phyloP scores from a whole-genome alignment of 768 basidiomycete genomes.

The Pulveroboletus sp. region DNA sequence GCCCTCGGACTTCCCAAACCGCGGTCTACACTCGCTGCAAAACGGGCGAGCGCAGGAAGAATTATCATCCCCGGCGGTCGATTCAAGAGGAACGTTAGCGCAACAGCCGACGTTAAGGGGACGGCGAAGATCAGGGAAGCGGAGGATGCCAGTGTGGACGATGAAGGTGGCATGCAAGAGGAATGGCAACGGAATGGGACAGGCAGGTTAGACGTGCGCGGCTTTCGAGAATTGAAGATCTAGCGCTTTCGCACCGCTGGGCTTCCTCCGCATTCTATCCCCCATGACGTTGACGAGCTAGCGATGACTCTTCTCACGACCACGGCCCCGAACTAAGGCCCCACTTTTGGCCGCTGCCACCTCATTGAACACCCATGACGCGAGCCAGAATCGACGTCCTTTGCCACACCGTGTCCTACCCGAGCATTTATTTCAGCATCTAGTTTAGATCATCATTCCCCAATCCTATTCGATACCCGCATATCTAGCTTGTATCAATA shows the following conservation, averaged over 20 bases:
- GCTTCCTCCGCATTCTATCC: not conserved
- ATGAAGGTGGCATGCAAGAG: conserved; percentile 32
- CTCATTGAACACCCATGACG: conserved; percentile 10
- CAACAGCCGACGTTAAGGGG: conserved; percentile 8
- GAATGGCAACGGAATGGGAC: conserved; percentile 68
- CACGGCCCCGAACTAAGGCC: conserved; percentile 1
- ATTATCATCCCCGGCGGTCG: conserved; percentile 61
- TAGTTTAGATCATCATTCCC: conserved; percentile 26
- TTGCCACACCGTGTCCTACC: conserved; percentile 1
- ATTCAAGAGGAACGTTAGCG: conserved; percentile 31
- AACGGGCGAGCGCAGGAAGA: conserved; percentile 47
- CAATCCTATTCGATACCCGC: conserved; percentile 24
- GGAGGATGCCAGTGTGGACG: conserved; percentile 28
- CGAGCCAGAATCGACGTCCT: conserved; percentile 3
- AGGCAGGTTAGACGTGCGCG: conserved; percentile 70
- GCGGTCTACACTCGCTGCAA: conserved; percentile 32
- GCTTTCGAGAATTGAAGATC: conserved; percentile 76
- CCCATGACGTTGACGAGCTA: conserved; percentile 7
- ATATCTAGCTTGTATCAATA: conserved; percentile 27
- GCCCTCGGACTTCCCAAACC: conserved; percentile 62
- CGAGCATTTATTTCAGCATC: conserved; percentile 25
- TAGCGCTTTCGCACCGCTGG: conserved; percentile 21
- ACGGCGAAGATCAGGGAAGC: conserved; percentile 19
- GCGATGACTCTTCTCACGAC: conserved; percentile 11
- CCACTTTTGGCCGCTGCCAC: too few relatives aligned